Base-by-base conservation (phyloP, 2,329 filamentous ascomycete species). In the Xylaria sp. region DNA sequence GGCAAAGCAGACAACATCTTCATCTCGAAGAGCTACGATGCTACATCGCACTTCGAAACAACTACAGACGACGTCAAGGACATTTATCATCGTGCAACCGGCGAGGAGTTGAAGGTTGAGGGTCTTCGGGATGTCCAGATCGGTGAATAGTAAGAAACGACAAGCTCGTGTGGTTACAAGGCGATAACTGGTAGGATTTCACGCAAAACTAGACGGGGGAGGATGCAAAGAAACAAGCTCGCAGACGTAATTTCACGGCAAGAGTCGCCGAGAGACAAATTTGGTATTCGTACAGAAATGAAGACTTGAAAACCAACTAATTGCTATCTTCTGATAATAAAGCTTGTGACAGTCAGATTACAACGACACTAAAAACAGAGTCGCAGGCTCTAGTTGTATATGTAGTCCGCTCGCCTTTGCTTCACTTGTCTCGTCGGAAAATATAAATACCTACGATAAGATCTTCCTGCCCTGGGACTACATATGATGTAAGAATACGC, bases 21-120 rank as follows among this genome's bases (percentile, higher is more conserved):
- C 85, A 94, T 99, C 80, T 97, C 94, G 78, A 98, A 97, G 90
- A 97, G 94, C 85, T 99, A 99, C 83, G 97, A 99, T 79, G 94
- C 97, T 63, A 97, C 93, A 73, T 97, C 93, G 81, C 96, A 99
- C 87, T 99, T 99, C 78, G 96, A 99, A 89, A 98, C 94, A 44
- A 88, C 85, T 56, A 88, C 87, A 84, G 96, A 98, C 81, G 95
- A 99, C 82, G 94, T 99, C 79, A 92, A 91, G 84, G 93, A 98
- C 80, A 93, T 99, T 76, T 99, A 97, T 86, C 87, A 85, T 75
- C 90, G 96, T 77, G 92, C 91, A 75, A 89, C 91, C 70, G 94
- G 94, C 65, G 90, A 97, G 81, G 93, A 96, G 81, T 86, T 98
- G 75, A 91, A 93, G 78, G 94, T 98, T 63, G 93, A 97, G 83